Conservation (phyloP, 495 filamentous ascomycete species). For the Bacidia gigantensis region DNA sequence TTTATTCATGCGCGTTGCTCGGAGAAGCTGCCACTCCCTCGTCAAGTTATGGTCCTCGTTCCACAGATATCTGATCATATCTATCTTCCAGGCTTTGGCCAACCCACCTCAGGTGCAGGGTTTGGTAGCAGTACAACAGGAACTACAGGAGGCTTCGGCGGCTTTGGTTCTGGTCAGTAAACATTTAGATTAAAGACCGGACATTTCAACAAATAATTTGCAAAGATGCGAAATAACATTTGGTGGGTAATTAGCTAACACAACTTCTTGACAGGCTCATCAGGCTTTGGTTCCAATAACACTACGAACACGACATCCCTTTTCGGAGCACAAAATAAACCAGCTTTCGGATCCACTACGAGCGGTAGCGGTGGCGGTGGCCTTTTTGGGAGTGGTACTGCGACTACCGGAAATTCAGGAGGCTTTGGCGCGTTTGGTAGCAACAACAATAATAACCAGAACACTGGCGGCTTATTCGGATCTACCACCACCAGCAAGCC, state of each 20-base stretch:
- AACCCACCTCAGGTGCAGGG: constrained; percentile 25
- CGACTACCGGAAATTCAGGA: constrained; percentile 34
- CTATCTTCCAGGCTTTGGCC: constrained; percentile 43
- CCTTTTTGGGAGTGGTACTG: constrained; percentile 29
- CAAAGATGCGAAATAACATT: no score
- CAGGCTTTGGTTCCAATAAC: background rate
- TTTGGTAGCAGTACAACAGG: constrained; percentile 33
- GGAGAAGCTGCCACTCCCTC: background rate
- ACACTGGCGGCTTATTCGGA: constrained; percentile 38
- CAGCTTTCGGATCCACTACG: constrained; percentile 40
- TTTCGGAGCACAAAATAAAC: constrained; percentile 1
- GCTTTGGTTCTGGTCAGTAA: constrained; percentile 40
- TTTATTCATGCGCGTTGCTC: background rate
- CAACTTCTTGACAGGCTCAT: constrained; percentile 19
- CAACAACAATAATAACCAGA: constrained; percentile 29
- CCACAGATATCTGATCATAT: constrained; percentile 3
- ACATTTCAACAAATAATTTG: no score
- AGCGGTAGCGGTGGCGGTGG: constrained; percentile 26
- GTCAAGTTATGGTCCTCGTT: background rate
- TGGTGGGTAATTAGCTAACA: no score
- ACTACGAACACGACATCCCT: background rate
- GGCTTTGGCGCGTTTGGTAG: constrained; percentile 43
- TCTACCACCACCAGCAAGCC: constrained; percentile 15
- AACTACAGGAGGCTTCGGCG: constrained; percentile 26
- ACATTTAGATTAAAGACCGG: no score